Percentiles rank a stretch among this genome's conserved stretches.
phyloP scores from a whole-genome alignment of 2,329 filamentous ascomycete species.

The Cercospora citrullina region DNA sequence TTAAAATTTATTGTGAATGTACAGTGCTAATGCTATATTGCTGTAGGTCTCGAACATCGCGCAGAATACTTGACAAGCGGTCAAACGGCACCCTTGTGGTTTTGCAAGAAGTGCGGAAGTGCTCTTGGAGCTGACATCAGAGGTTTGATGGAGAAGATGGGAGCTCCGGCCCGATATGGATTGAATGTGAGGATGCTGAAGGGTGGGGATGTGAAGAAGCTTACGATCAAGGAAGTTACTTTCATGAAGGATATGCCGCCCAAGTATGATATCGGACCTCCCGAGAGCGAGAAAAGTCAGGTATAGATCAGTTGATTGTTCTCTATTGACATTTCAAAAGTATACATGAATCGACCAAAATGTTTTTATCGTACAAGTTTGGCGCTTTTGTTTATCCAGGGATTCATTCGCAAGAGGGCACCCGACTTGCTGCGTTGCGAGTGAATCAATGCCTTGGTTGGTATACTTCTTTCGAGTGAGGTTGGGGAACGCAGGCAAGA shows the following conservation, averaged over 20 bases:
- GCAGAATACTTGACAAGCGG: constrained; percentile 25
- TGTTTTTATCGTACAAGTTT: not conserved
- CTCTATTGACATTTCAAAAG: not conserved
- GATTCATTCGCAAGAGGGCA: not conserved
- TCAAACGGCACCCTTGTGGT: constrained; percentile 28
- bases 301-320: not conserved
- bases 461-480: not conserved
- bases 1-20: no score
- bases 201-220: constrained; percentile 25
- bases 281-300: not conserved
- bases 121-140: constrained; percentile 28
- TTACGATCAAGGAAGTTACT: constrained; percentile 21
- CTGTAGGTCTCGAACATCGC: constrained; percentile 22
- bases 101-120: constrained; percentile 30
- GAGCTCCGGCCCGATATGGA: constrained; percentile 15
- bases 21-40: not conserved
- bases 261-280: constrained; percentile 20
- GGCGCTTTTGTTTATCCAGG: not conserved
- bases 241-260: constrained; percentile 28
- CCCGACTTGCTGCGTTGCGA: not conserved
- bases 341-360: not conserved
- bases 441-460: not conserved
- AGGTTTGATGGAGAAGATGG: constrained; percentile 15
- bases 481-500: not conserved
- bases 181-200: constrained; percentile 35